A percentile compares a stretch with the other conserved stretches of the same genome.
Evolutionary conservation across 805 yeast species (phyloP).

Genomic region (Candida endomychidarum): DNA sequence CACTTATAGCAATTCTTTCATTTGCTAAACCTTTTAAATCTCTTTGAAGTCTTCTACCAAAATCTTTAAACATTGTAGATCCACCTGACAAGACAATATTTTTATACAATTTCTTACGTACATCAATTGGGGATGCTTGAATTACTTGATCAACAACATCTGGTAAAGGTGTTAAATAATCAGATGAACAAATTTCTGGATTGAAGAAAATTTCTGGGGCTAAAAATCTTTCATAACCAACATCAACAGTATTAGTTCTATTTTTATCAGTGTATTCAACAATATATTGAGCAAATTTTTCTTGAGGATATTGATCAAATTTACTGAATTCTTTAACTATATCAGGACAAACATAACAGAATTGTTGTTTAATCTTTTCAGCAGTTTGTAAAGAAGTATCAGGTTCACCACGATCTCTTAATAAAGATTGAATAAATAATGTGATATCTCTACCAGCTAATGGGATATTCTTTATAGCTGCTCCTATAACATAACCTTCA

Average conservation of each 20-base stretch:
- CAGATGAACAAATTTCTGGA: conserved; percentile 95
- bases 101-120: conserved; percentile 91
- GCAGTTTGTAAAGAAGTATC: conserved; percentile 95
- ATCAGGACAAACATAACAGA: conserved; percentile 96
- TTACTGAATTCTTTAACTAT: conserved; percentile 94
- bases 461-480: conserved; percentile 96
- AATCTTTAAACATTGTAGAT: conserved; percentile 97
- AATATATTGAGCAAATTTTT: conserved; percentile 87
- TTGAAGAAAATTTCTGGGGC: conserved; percentile 99
- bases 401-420: conserved; percentile 95
- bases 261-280: conserved; percentile 77
- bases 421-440: conserved; percentile 82
- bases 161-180: conserved; percentile 93
- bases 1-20: conserved; percentile 82
- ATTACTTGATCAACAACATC: conserved; percentile 94
- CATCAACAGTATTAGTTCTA: conserved; percentile 65
- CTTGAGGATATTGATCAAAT: conserved; percentile 86
- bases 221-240: conserved; percentile 95
- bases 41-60: conserved; percentile 95
- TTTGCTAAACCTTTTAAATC: conserved; percentile 86
- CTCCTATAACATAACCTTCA: conserved; percentile 97
- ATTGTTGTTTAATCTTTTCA: conserved; percentile 93
- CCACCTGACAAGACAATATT: conserved; percentile 97
- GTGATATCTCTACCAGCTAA: conserved; percentile 99
- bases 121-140: conserved; percentile 95